Base-by-base conservation (phyloP, 2,329 filamentous ascomycete species). In the Aureobasidium zeae region DNA sequence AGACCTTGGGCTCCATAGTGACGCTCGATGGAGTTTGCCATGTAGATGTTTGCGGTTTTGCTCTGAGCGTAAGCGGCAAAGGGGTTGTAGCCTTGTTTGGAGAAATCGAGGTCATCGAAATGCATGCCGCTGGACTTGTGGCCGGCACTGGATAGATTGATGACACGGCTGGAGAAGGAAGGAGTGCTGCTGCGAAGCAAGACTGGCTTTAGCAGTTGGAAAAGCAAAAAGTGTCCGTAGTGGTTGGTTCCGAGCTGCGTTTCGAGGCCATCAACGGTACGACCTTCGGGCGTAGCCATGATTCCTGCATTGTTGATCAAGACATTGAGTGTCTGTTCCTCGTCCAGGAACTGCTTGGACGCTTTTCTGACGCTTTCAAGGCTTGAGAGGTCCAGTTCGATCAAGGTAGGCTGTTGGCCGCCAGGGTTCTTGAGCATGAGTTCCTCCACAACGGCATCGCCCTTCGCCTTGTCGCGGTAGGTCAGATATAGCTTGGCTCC, bases 241-340 rank as follows among this genome's bases (percentile, higher is more conserved):
- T 77, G 67, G 53, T 77, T 77, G 4, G 64, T 68, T 17, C 63
- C 71, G 48, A 77, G 68, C 48, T 76, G 72, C 0, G 53, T 51
- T 51, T 77, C 73, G 48, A 66, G 68, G 13, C 69, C 70, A 43
- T 73, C 69, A 11, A 49, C 49, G 3, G 66, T 72, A 37, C 54
- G 48, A 52, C 52, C 11, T 39, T 63, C 45, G 17, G 64, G 57
- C 26, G 49, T 47, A 12, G 58, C 59, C 54, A 71, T 68, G 39
- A 74, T 62, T 6, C 61, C 68, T 1, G 63, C 68, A 51, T 71
- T 71, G 53, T 57, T 61, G 46, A 72, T 57, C 11, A 73, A 52
- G 20, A 64, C 47, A 49, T 65, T 57, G 12, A 65, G 42, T 21
- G 52, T 50, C n/a, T n/a, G n/a, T n/a, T n/a, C n/a, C n/a, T n/a